These are phyloP conservation scores for Hypoxylon sp. DNA, from an alignment of 2,329 filamentous ascomycete genomes.

Conservation along the genomic window DNA sequence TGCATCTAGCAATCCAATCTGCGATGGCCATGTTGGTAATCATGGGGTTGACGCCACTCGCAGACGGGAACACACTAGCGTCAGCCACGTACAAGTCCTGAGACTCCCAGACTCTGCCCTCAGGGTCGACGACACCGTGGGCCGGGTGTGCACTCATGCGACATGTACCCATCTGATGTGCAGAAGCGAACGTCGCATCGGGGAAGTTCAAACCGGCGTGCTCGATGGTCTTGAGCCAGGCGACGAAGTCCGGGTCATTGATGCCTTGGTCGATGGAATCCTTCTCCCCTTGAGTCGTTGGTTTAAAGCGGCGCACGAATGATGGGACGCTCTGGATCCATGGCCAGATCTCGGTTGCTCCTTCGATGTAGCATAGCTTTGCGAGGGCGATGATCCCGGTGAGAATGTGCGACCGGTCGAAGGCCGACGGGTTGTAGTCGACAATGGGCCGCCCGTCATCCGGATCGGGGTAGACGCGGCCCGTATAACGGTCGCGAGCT, in stretches of 20 bases:
- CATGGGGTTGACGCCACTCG: constrained; percentile 87
- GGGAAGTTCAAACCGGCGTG: constrained; percentile 64
- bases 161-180: constrained; percentile 85
- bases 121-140: constrained; percentile 69
- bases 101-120: constrained; percentile 74
- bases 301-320: constrained; percentile 63
- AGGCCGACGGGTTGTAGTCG: constrained; percentile 76
- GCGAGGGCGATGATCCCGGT: constrained; percentile 79
- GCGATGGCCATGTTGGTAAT: constrained; percentile 79
- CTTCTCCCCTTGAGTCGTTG: constrained; percentile 34
- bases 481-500: constrained; percentile 80
- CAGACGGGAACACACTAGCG: constrained; percentile 80
- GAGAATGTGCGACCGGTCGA: constrained; percentile 79
- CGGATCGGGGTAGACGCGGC: constrained; percentile 80
- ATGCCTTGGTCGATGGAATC: constrained; percentile 58
- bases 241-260: constrained; percentile 70
- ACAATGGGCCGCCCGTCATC: constrained; percentile 73
- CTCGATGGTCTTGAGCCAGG: constrained; percentile 69
- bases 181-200: constrained; percentile 71
- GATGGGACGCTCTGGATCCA: constrained; percentile 71
- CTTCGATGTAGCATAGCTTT: constrained; percentile 82
- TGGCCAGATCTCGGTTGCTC: constrained; percentile 83
- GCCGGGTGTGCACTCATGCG: constrained; percentile 72
- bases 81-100: constrained; percentile 78
- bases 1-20: constrained; percentile 72